Evolutionary conservation across 139 green algal genomes (phyloP).

Genomic region (Micromonas pusilla): DNA sequence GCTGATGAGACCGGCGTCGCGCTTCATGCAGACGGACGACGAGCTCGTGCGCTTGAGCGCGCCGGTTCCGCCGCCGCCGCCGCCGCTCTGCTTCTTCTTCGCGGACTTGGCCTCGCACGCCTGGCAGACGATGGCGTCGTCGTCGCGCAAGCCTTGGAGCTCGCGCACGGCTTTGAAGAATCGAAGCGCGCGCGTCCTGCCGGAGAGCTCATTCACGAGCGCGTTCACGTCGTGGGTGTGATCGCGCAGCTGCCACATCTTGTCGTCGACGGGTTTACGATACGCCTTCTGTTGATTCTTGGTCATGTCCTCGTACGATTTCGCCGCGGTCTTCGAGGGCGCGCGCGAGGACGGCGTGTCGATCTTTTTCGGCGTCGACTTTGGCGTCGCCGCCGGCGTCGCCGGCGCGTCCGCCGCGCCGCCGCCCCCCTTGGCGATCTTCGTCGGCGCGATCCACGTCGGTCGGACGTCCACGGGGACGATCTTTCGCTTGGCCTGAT

Average conservation of each 20-base stretch:
- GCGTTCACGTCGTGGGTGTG: conserved; percentile 1
- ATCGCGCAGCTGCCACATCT: conserved; percentile 7
- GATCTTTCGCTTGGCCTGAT: too few species aligned
- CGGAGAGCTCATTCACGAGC: conserved; percentile 27
- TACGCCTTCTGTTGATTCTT: too few species aligned
- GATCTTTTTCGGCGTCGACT: too few species aligned
- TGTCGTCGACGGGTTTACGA: not conserved
- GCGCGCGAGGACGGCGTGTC: too few species aligned
- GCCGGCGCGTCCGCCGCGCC: too few species aligned
- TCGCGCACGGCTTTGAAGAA: conserved; percentile 31
- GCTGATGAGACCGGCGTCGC: not conserved
- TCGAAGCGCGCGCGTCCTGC: conserved; percentile 18
- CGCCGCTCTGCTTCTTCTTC: not conserved
- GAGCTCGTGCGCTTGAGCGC: not conserved
- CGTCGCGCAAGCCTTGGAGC: conserved; percentile 11
- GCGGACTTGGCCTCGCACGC: conserved; percentile 1
- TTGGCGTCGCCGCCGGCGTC: too few species aligned
- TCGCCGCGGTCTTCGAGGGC: too few species aligned
- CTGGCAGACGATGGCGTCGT: conserved; percentile 4
- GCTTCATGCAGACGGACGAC: not conserved
- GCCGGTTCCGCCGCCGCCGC: not conserved
- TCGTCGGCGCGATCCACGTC: too few species aligned
- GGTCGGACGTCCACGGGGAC: too few species aligned
- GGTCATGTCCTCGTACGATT: too few species aligned
- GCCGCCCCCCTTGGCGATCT: too few species aligned